These are phyloP conservation scores for Aspergillus pseudotamarii DNA, from an alignment of 2,329 filamentous ascomycete species.

Conservation along the genomic window DNA sequence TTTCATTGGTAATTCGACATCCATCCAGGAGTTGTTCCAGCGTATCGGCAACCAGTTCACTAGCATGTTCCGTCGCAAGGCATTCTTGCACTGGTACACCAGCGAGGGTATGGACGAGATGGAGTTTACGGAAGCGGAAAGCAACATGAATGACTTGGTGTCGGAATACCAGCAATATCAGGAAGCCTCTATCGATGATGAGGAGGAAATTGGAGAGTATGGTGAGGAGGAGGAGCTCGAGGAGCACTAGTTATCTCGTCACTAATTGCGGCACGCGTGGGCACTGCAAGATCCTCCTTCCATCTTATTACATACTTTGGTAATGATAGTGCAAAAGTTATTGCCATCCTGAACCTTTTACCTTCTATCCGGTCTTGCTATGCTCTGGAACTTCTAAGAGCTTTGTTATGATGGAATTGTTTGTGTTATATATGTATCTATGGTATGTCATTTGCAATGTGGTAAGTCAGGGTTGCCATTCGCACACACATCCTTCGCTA, in stretches of 20 bases:
- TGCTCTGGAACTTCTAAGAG: background rate
- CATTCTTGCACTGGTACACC: conserved; percentile 99
- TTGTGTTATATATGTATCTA: background rate
- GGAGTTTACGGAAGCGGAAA: conserved; percentile 99
- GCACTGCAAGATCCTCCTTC: background rate
- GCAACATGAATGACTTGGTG: conserved; percentile 99
- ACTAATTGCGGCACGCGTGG: background rate
- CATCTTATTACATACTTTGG: conserved; percentile 1
- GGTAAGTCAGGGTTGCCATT: background rate
- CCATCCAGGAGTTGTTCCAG: conserved; percentile 99
- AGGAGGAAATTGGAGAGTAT: conserved; percentile 80
- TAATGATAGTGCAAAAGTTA: background rate
- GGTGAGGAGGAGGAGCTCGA: background rate
- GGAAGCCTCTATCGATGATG: conserved; percentile 95
- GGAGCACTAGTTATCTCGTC: background rate
- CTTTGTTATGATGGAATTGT: background rate
- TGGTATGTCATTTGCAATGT: background rate
- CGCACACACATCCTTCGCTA: background rate
- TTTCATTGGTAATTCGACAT: conserved; percentile 98
- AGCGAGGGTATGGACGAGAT: conserved; percentile 99
- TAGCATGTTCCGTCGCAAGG: conserved; percentile 99
- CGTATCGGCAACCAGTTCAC: conserved; percentile 99
- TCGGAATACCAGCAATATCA: conserved; percentile 99
- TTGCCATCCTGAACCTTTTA: background rate
- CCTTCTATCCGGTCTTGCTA: background rate